Conservation (phyloP, 2,329 filamentous ascomycete species). For the Aschersonia sp. region DNA sequence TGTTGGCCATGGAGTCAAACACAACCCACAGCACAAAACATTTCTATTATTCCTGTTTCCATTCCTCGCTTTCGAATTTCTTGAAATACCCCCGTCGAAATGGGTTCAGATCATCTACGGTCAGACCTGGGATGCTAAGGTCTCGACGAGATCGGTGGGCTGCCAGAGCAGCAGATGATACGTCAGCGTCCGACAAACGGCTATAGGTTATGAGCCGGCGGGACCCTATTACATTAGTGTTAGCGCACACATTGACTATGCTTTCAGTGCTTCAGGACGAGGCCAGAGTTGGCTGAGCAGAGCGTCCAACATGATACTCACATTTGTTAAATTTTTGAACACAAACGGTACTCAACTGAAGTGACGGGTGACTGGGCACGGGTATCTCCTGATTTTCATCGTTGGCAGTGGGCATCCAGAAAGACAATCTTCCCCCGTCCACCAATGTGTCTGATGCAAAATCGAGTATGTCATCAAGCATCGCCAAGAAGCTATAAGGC, state of each 20-base stretch:
- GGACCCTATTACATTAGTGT: slow-evolving; percentile 46
- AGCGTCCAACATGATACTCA: slow-evolving; percentile 20
- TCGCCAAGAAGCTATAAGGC: slow-evolving; percentile 80
- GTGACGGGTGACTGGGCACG: slow-evolving; percentile 60
- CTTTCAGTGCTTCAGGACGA: background rate
- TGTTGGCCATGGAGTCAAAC: background rate
- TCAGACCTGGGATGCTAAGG: slow-evolving; percentile 24
- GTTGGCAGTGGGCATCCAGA: slow-evolving; percentile 95
- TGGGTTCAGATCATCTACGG: slow-evolving; percentile 45
- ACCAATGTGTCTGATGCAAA: slow-evolving; percentile 70
- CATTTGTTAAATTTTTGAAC: slow-evolving; percentile 85
- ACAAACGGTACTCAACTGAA: slow-evolving; percentile 63
- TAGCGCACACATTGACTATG: too few relatives aligned
- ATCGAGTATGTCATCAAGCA: slow-evolving; percentile 78
- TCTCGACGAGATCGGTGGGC: slow-evolving; percentile 16
- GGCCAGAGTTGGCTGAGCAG: background rate
- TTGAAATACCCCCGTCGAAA: slow-evolving; percentile 46
- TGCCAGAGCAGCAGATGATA: slow-evolving; percentile 29
- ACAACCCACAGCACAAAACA: background rate
- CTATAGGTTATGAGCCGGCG: slow-evolving; percentile 78
- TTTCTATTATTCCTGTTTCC: background rate
- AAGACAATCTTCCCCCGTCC: slow-evolving; percentile 64
- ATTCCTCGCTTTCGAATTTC: slow-evolving; percentile 22
- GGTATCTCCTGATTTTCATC: slow-evolving; percentile 63
- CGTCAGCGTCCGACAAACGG: slow-evolving; percentile 45